Conservation (phyloP, 2,329 filamentous ascomycete genomes). For the Fusarium sp. region DNA sequence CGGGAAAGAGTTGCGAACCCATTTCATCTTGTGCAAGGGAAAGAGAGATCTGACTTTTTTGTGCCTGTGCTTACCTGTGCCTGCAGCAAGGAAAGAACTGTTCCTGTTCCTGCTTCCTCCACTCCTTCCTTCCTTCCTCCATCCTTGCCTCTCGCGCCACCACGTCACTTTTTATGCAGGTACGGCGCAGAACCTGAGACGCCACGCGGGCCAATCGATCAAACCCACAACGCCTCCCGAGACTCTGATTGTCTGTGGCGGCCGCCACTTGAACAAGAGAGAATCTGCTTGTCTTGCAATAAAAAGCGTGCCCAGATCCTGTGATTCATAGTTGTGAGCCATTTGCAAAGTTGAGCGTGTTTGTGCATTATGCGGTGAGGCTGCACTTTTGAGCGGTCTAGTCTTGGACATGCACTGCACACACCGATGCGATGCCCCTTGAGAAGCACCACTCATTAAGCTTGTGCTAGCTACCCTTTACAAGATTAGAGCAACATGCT, state of each 20-base stretch:
- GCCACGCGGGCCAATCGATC: conserved; percentile 47
- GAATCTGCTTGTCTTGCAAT: not conserved
- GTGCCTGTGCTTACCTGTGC: not conserved
- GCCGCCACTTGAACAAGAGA: conserved; percentile 32
- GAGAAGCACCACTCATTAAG: conserved; percentile 1
- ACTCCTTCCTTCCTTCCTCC: not conserved
- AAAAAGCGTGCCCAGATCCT: not conserved
- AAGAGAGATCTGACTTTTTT: not conserved
- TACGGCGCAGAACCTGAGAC: conserved; percentile 50
- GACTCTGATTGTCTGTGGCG: conserved; percentile 24
- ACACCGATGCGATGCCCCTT: conserved; percentile 5
- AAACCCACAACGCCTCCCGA: conserved; percentile 22
- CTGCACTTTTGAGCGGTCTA: not conserved
- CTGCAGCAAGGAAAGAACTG: not conserved
- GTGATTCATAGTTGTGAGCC: not conserved
- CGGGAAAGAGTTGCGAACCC: not conserved
- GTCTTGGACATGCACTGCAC: not conserved
- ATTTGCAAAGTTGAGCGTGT: not conserved
- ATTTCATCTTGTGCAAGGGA: not conserved
- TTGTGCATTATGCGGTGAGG: conserved; percentile 17
- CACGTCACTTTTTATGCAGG: conserved; percentile 44
- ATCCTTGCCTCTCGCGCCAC: conserved; percentile 22
- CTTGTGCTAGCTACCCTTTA: conserved; percentile 13
- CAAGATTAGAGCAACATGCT: conserved; percentile 7
- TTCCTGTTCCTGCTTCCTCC: not conserved